These are phyloP conservation scores for Arthrobotrys megalospora DNA, from an alignment of 2,329 filamentous ascomycete genomes.

Conservation along the genomic window DNA sequence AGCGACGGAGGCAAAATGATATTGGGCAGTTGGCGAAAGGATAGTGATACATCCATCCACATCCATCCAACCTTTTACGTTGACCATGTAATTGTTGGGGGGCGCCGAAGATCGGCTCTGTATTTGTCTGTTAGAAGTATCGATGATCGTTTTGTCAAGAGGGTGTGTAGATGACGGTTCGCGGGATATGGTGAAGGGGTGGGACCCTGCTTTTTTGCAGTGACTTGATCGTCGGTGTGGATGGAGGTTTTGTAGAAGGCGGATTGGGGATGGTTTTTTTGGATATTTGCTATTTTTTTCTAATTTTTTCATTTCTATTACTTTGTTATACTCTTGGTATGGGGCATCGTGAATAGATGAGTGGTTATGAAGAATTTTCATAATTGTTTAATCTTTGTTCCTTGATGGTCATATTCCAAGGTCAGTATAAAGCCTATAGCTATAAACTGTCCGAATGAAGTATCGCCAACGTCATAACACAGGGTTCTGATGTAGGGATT, in stretches of 20 bases:
- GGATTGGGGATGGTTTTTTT: background rate
- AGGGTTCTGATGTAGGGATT: conserved; percentile 30
- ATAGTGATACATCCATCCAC: conserved; percentile 31
- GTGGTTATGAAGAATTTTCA: conserved; percentile 31
- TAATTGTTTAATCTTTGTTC: conserved; percentile 15
- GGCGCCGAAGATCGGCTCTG: conserved; percentile 26
- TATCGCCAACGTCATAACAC: conserved; percentile 51
- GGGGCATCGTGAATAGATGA: conserved; percentile 1
- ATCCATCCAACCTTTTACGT: background rate
- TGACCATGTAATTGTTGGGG: background rate
- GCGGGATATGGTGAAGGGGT: background rate
- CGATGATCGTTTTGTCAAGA: background rate
- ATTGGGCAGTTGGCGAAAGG: conserved; percentile 10
- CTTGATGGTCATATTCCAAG: conserved; percentile 15
- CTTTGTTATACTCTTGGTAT: background rate
- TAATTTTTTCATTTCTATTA: background rate
- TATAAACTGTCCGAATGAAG: background rate
- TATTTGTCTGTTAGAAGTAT: background rate
- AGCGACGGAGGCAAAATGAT: conserved; percentile 54
- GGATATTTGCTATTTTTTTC: background rate
- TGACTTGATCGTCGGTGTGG: background rate
- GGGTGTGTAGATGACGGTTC: conserved; percentile 11
- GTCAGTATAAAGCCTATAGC: conserved; percentile 4
- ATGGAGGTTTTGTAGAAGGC: conserved; percentile 6
- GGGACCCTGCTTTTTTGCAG: conserved; percentile 1